These are phyloP conservation scores for Colletotrichum horii DNA, from an alignment of 2,329 filamentous ascomycete genomes.

Conservation along the genomic window DNA sequence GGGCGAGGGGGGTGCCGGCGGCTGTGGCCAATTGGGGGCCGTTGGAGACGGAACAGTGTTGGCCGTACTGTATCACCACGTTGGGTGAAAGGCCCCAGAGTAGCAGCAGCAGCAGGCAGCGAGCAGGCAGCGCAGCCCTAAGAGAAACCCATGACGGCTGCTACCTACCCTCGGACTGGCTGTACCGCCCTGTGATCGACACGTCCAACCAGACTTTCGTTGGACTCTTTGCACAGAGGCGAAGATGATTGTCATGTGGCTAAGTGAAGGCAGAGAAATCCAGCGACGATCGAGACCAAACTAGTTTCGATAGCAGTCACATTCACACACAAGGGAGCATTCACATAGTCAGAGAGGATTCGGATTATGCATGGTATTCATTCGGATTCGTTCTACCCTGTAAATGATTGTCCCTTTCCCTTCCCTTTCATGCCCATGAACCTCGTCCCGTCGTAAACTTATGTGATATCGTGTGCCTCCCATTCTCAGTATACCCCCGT, in stretches of 20 bases:
- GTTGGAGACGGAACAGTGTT: not conserved
- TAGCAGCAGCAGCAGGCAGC: not conserved
- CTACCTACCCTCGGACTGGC: not conserved
- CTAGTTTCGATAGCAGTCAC: not conserved
- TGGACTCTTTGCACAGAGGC: not conserved
- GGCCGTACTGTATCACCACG: not conserved
- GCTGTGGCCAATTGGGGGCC: not conserved
- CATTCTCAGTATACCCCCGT: constrained; percentile 25
- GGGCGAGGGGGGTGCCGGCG: not conserved
- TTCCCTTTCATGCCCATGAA: not conserved
- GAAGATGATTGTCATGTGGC: not conserved
- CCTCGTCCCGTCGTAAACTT: not conserved
- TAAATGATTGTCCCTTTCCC: not conserved
- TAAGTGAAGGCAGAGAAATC: not conserved
- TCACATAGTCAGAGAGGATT: not conserved
- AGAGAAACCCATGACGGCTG: not conserved
- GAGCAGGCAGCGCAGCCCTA: not conserved
- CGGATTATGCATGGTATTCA: not conserved
- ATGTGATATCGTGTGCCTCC: not conserved
- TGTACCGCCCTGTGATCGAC: not conserved
- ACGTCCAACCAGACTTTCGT: not conserved
- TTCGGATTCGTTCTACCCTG: not conserved
- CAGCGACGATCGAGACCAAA: not conserved
- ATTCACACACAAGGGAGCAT: not conserved
- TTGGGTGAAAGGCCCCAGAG: not conserved